Conservation (phyloP, 352 stramenopile species). For the Phytopythium ostracodes region DNA sequence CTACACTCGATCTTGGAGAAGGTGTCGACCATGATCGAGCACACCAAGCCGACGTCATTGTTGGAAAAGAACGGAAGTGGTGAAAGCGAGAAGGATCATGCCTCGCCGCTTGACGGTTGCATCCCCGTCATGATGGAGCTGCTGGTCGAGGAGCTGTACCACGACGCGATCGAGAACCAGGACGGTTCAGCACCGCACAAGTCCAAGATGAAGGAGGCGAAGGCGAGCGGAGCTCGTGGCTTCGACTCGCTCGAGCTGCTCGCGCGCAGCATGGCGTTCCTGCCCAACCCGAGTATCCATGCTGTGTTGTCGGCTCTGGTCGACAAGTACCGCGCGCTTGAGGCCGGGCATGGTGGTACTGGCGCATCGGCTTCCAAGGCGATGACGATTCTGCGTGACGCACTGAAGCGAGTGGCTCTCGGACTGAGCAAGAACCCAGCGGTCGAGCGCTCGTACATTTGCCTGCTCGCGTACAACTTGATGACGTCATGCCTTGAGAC, state of each 20-base stretch:
- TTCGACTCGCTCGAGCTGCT: conserved; percentile 80
- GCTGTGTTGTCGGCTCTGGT: conserved; percentile 68
- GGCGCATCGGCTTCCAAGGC: conserved; percentile 45
- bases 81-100: conserved; percentile 24
- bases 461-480: conserved; percentile 84
- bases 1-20: conserved; percentile 83
- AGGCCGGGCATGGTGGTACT: conserved; percentile 24
- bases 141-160: conserved; percentile 79
- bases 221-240: conserved; percentile 55
- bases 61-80: conserved; percentile 16
- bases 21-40: conserved; percentile 50
- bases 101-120: conserved; percentile 72
- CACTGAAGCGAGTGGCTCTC: conserved; percentile 75
- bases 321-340: conserved; percentile 61
- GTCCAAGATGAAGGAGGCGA: conserved; percentile 89
- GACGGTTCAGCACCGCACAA: conserved; percentile 50
- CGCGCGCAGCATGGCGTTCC: conserved; percentile 75
- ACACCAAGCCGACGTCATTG: conserved; percentile 27
- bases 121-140: conserved; percentile 82
- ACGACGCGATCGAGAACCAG: conserved; percentile 55
- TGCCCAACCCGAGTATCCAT: conserved; percentile 83
- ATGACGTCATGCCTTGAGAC: conserved; percentile 71
- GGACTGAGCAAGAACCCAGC: conserved; percentile 81
- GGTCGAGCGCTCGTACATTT: conserved; percentile 83
- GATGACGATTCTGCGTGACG: conserved; percentile 54